Base-by-base conservation (phyloP, 768 basidiomycete genomes). In the Xerocomellus intermedius region DNA sequence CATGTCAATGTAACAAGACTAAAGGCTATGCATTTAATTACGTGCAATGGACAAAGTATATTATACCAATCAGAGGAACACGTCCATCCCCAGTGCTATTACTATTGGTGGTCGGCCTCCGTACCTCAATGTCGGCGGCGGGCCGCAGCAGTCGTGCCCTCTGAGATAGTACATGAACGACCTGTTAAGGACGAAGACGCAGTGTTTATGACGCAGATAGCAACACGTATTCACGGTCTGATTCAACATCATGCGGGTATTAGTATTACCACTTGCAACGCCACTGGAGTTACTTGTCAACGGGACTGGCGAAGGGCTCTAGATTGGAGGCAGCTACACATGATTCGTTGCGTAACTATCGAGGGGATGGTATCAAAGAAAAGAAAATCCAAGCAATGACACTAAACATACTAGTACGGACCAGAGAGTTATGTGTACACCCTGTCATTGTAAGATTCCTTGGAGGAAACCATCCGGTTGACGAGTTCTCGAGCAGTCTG, bases 401-500 rank as follows among this genome's bases (percentile, higher is more conserved):
- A 39, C 26, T 30, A 48, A 33, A 19, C 43, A 35, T 52, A n/a
- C n/a, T n/a, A n/a, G n/a, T n/a, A 50, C 41, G 17, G 1, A 39
- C 12, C 43, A 36, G 39, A 48, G 14, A 47, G 8, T 44, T 42
- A 41, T 30, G 37, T 8, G 12, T 33, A 21, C 22, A 33, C 47
- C 30, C 9, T 21, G 39, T 38, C 42, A 24, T 21, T 19, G 30
- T 24, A 33, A 41, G 28, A 22, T 17, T 43, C 39, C 42, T 46
- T 56, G 26, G 39, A 47, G 24, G 24, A 43, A 28, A 30, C 37
- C 5, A 69, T 37, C n/a, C 61, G 61, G 10, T 26, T 46, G 30
- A 38, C 54, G 12, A 68, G 64, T 44, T 64, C 56, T 44, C 54
- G 58, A 35, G 66, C 64, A 17, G 26, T 59, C 39, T 41, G 49